Evolutionary conservation across 345 rosid species (phyloP).

Genomic region (Bruguiera sexangula): DNA sequence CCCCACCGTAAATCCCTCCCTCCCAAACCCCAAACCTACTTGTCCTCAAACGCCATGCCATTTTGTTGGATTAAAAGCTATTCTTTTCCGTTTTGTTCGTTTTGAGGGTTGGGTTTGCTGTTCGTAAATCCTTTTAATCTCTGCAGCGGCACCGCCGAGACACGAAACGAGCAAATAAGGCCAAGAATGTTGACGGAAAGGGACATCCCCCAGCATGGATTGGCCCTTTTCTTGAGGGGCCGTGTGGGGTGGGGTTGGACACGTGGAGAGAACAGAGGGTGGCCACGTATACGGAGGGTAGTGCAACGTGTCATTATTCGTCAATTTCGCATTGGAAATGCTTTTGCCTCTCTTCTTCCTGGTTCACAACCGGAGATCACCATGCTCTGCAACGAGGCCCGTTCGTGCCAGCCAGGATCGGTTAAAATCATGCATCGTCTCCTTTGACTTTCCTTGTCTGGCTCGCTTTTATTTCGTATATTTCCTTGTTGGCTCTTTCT

Average conservation of each 20-base stretch:
- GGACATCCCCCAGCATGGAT: not conserved
- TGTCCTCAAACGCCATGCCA: slow-evolving; percentile 19
- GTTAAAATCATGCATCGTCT: not conserved
- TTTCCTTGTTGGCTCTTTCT: too few species aligned
- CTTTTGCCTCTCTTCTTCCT: slow-evolving; percentile 2
- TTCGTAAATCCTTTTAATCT: too few species aligned
- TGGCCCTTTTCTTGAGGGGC: not conserved
- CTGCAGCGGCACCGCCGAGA: too few species aligned
- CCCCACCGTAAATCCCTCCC: slow-evolving; percentile 3
- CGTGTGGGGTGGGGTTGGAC: not conserved
- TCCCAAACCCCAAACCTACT: slow-evolving; percentile 11
- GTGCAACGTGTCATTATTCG: slow-evolving; percentile 27
- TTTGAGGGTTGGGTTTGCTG: too few species aligned
- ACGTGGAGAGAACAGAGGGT: slow-evolving; percentile 11
- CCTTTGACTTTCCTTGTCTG: not conserved
- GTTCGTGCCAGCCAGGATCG: not conserved
- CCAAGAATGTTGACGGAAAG: not conserved
- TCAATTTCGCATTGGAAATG: slow-evolving; percentile 23
- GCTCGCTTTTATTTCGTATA: too few species aligned
- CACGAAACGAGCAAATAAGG: not conserved
- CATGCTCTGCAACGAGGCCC: not conserved
- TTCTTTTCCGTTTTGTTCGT: not conserved
- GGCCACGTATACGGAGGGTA: not conserved
- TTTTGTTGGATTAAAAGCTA: not conserved
- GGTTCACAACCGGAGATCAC: slow-evolving; percentile 2